These are phyloP conservation scores for Cryptosporidium felis DNA, from an alignment of 169 alveolate species.

Conservation along the genomic window DNA sequence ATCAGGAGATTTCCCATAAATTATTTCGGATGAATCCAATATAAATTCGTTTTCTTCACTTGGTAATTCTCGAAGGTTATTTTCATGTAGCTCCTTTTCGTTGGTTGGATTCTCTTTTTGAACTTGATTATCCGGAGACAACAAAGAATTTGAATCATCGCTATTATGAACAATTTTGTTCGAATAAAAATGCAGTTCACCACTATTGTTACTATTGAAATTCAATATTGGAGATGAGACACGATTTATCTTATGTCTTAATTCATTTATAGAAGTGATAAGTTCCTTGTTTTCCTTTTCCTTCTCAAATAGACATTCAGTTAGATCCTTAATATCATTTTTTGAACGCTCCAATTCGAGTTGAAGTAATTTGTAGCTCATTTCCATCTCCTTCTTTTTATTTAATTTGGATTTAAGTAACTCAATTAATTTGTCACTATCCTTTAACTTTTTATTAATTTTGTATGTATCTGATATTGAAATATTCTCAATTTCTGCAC, in stretches of 20 bases:
- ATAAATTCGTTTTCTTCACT: not conserved
- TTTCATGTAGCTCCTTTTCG: not conserved
- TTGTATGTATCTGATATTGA: conserved; percentile 25
- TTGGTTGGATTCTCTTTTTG: not conserved
- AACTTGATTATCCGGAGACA: not conserved
- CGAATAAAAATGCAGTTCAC: not conserved
- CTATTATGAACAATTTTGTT: not conserved
- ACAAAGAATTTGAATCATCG: not conserved
- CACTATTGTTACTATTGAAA: not conserved
- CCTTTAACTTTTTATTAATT: not conserved
- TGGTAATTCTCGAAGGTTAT: not conserved
- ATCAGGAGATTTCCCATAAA: not conserved
- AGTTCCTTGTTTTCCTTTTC: conserved; percentile 28
- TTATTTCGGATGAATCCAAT: not conserved
- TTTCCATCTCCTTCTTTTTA: not conserved
- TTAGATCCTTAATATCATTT: not conserved
- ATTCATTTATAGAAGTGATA: not conserved
- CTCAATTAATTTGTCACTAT: not conserved
- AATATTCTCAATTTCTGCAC: no score
- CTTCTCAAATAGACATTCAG: not conserved
- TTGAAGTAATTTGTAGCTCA: not conserved
- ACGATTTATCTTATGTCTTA: not conserved
- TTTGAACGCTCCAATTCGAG: conserved; percentile 10
- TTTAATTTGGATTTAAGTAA: not conserved
- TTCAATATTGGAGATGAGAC: not conserved